These are phyloP conservation scores for Trichomonas tenax DNA, from an alignment of 208 protist genomes.

Conservation along the genomic window DNA sequence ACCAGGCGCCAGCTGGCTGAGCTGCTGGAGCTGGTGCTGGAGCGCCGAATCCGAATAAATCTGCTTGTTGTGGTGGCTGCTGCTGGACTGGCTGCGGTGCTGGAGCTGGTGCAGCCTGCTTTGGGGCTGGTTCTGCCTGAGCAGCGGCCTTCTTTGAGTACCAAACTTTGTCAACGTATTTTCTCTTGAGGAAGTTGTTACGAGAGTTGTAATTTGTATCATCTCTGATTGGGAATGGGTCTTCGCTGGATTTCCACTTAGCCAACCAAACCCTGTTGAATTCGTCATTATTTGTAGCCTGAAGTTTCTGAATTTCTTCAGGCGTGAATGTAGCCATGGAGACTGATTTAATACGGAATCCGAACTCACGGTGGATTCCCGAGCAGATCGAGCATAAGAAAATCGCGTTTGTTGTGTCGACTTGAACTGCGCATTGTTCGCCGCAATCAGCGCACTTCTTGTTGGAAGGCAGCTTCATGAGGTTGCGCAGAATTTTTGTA, in stretches of 20 bases:
- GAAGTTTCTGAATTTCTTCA: background rate
- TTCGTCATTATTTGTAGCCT: background rate
- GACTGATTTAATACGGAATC: background rate
- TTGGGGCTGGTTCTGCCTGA: background rate
- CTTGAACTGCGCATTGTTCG: background rate
- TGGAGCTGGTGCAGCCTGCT: background rate
- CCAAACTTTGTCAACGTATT: background rate
- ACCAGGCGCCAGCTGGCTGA: background rate
- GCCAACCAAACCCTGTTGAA: conserved; percentile 20
- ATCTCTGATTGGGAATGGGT: background rate
- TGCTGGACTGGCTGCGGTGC: background rate
- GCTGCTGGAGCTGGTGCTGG: background rate
- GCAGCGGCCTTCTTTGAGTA: background rate
- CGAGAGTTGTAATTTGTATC: background rate
- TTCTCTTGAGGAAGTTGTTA: background rate
- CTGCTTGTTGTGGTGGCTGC: background rate
- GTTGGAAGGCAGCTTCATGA: background rate
- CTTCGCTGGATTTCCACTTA: background rate
- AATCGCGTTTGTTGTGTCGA: background rate
- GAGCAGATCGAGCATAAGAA: background rate
- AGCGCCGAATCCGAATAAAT: background rate
- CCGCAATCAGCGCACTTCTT: background rate
- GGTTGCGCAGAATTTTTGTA: background rate
- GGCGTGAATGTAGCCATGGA: background rate
- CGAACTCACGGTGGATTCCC: background rate